These are phyloP conservation scores for Primulina huaijiensis DNA, from an alignment of 257 asterid species.

Conservation along the genomic window DNA sequence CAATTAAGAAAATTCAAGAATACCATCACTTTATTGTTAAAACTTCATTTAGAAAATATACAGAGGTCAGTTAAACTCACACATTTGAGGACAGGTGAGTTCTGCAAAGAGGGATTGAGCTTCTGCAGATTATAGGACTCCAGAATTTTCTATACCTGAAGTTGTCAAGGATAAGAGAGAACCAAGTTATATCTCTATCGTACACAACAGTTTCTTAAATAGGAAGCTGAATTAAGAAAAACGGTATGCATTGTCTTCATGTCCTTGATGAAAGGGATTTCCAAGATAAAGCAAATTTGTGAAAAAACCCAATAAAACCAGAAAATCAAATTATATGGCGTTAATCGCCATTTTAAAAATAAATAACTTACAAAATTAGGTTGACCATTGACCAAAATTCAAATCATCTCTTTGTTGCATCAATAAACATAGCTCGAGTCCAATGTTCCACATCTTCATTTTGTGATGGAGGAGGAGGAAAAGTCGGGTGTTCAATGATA, in stretches of 20 bases:
- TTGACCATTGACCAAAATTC: conserved; percentile 21
- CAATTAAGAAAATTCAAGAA: neutral
- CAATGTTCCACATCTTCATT: conserved; percentile 97
- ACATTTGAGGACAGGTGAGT: neutral
- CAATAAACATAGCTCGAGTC: conserved; percentile 96
- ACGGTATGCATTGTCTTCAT: neutral
- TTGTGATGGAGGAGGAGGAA: conserved; percentile 98
- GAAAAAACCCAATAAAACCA: neutral
- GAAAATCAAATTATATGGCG: conserved; percentile 15
- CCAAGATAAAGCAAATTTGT: neutral
- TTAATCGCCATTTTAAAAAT: neutral
- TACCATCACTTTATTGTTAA: neutral
- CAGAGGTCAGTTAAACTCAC: neutral
- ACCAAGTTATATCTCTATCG: neutral
- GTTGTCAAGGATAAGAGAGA: neutral
- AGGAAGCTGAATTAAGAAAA: neutral
- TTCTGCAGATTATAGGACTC: neutral
- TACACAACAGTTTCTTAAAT: neutral
- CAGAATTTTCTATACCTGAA: neutral
- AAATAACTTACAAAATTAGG: conserved; percentile 32
- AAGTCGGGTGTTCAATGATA: conserved; percentile 83
- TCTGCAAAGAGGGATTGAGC: neutral
- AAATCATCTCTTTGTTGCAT: conserved; percentile 81
- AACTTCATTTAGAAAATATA: neutral
- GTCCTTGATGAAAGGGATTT: neutral